A percentile compares a stretch with the other conserved stretches of the same genome.
These are phyloP conservation scores for Saturnispora diversa DNA, from an alignment of 805 yeast species.

Conservation along the genomic window DNA sequence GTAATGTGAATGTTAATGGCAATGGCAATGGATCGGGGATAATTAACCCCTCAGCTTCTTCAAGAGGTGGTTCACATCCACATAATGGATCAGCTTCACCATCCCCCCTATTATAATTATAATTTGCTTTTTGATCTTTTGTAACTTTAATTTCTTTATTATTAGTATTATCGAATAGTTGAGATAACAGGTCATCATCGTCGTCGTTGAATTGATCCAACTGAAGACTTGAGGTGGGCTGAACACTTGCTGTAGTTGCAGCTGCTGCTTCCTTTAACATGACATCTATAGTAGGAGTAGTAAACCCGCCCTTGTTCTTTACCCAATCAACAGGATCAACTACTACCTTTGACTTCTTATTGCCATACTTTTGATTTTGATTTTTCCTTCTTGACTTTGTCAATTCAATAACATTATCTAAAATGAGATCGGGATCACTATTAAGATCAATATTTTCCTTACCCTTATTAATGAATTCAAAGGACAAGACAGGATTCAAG, in stretches of 20 bases:
- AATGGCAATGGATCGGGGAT: too few species aligned
- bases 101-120: slow-evolving; percentile 5
- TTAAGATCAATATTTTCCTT: too few species aligned
- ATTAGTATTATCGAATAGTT: slow-evolving; percentile 1
- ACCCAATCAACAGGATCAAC: slow-evolving; percentile 18
- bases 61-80: too few species aligned
- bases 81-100: neutral
- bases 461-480: too few species aligned
- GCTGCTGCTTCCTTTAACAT: slow-evolving; percentile 1
- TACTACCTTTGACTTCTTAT: slow-evolving; percentile 20
- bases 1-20: too few species aligned
- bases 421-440: too few species aligned
- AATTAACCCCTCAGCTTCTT: too few species aligned
- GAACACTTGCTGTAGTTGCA: neutral
- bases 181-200: slow-evolving; percentile 5
- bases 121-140: neutral
- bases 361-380: slow-evolving; percentile 13
- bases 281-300: slow-evolving; percentile 17
- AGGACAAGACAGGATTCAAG: too few species aligned
- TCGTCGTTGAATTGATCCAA: slow-evolving; percentile 11
- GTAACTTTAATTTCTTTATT: neutral
- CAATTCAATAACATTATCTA: too few species aligned
- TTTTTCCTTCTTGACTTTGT: neutral
- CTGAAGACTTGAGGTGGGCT: neutral
- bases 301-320: slow-evolving; percentile 42